phyloP scores from a whole-genome alignment of 306 rosid genomes.

The Canavalia ensiformis region DNA sequence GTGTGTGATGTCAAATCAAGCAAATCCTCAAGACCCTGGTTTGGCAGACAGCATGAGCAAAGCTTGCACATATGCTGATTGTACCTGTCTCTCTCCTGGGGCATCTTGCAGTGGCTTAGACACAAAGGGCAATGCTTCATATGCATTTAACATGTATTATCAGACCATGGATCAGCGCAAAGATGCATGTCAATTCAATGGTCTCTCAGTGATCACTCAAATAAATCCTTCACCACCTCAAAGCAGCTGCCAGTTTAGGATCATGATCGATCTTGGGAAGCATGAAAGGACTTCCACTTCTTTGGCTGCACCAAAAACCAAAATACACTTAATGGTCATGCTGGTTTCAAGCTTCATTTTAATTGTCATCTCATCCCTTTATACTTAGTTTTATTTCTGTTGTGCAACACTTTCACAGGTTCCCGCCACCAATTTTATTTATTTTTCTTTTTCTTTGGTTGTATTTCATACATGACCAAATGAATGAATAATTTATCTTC shows the following conservation, averaged over 20 bases:
- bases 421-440: conserved; percentile 12
- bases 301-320: conserved; percentile 46
- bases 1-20: conserved; percentile 82
- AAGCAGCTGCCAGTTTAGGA: conserved; percentile 64
- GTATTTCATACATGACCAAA: conserved; percentile 21
- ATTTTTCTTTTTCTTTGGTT: background rate
- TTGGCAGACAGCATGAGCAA: conserved; percentile 58
- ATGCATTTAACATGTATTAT: conserved; percentile 85
- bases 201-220: conserved; percentile 56
- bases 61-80: conserved; percentile 88
- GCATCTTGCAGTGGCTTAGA: conserved; percentile 78
- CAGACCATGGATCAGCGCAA: conserved; percentile 79
- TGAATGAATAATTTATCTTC: conserved; percentile 38
- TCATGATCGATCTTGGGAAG: conserved; percentile 81
- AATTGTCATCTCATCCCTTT: conserved; percentile 17
- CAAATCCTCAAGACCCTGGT: conserved; percentile 63
- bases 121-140: conserved; percentile 72
- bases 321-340: conserved; percentile 39
- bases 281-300: conserved; percentile 61
- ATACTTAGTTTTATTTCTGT: conserved; percentile 29
- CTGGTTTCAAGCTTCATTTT: conserved; percentile 54
- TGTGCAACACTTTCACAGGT: conserved; percentile 14
- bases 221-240: conserved; percentile 73
- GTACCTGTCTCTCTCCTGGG: conserved; percentile 80
- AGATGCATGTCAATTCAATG: conserved; percentile 69